Evolutionary conservation across 441 rosid genomes (phyloP).

Genomic region (Pelargonium fulgidum): DNA sequence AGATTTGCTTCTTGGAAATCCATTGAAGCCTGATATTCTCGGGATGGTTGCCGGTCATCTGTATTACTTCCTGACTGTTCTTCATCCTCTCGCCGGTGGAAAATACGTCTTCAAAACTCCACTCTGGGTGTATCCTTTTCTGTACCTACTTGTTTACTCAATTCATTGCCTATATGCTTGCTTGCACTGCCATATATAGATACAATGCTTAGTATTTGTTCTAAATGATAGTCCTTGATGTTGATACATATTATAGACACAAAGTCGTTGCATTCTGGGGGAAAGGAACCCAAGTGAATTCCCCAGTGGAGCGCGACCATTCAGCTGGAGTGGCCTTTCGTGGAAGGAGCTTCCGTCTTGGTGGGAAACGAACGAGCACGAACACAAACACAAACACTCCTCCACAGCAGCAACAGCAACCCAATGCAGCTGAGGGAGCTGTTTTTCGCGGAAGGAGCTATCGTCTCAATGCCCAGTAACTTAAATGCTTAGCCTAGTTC

Average conservation of each 20-base stretch:
- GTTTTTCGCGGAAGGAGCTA: constrained; percentile 46
- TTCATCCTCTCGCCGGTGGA: constrained; percentile 61
- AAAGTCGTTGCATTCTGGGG: constrained; percentile 54
- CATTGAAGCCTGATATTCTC: constrained; percentile 49
- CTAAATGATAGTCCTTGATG: constrained; percentile 21
- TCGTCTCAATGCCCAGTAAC: constrained; percentile 30
- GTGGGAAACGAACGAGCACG: constrained; percentile 10
- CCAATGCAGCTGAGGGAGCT: constrained; percentile 26
- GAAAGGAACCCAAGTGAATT: constrained; percentile 42
- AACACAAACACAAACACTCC: neutral
- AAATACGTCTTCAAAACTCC: constrained; percentile 47
- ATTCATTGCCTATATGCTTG: neutral
- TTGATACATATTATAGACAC: constrained; percentile 29
- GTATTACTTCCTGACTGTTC: constrained; percentile 52
- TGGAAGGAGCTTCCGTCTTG: constrained; percentile 46
- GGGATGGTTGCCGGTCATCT: constrained; percentile 61
- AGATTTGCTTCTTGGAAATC: constrained; percentile 46
- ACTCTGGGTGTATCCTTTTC: constrained; percentile 56
- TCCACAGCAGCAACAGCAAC: constrained; percentile 10
- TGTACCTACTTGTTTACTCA: neutral
- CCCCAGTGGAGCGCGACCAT: constrained; percentile 41
- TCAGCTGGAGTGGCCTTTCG: constrained; percentile 41
- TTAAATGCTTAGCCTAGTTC: too few species aligned
- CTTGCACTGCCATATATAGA: neutral
- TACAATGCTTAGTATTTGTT: neutral